A percentile compares a stretch with the other conserved stretches of the same genome.
phyloP scores from a whole-genome alignment of 306 rosid genomes.

The Datisca glomerata region DNA sequence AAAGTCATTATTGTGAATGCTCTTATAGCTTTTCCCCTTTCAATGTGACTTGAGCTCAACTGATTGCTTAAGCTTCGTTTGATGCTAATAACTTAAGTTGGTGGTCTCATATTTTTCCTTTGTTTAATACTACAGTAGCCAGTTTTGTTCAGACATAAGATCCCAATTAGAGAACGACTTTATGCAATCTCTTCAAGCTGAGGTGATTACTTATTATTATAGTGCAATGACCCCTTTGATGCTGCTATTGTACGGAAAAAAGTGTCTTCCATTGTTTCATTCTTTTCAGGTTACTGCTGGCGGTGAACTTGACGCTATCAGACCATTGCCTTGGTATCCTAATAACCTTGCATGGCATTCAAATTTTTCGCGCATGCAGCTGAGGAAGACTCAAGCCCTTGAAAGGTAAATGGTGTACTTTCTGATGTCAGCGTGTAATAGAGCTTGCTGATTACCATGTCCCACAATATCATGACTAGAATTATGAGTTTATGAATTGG shows the following conservation, averaged over 20 bases:
- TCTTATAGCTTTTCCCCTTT: no score
- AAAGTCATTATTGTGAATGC: no score
- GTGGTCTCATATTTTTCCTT: constrained; percentile 6
- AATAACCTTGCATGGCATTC: constrained; percentile 95
- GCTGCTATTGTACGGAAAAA: no score
- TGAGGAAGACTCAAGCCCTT: constrained; percentile 84
- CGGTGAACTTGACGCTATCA: constrained; percentile 59
- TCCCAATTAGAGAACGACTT: constrained; percentile 73
- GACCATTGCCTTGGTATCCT: constrained; percentile 93
- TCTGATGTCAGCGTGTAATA: constrained; percentile 8
- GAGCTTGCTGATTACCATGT: no score
- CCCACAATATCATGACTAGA: no score
- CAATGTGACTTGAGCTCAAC: no score
- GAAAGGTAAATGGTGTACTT: constrained; percentile 51
- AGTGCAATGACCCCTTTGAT: no score
- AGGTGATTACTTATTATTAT: constrained; percentile 23
- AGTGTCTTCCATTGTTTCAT: constrained; percentile 6
- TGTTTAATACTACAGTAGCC: constrained; percentile 53
- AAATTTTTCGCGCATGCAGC: constrained; percentile 90
- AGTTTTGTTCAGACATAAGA: constrained; percentile 62
- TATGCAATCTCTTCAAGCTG: constrained; percentile 57
- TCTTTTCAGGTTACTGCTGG: constrained; percentile 51
- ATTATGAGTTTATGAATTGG: no score
- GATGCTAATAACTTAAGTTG: no score
- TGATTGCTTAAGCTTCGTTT: no score